Evolutionary conservation across 495 filamentous ascomycete species (phyloP).

Genomic region (Arthonia radiata): DNA sequence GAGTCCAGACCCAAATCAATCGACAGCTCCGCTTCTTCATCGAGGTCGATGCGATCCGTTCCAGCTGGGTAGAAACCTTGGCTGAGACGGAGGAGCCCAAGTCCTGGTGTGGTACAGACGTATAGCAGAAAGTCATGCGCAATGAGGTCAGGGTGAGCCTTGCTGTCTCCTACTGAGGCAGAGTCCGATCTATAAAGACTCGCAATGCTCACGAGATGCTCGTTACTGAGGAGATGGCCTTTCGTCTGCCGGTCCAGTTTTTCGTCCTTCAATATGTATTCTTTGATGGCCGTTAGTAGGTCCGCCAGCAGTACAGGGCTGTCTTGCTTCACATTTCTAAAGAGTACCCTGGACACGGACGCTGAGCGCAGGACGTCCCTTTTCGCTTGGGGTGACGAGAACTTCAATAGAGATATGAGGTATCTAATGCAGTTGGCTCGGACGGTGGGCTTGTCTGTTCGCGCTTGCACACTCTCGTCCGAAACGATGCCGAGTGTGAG

Average conservation of each 20-base stretch:
- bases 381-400: slow-evolving; percentile 43
- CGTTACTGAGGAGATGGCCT: slow-evolving; percentile 41
- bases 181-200: slow-evolving; percentile 33
- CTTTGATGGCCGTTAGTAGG: slow-evolving; percentile 36
- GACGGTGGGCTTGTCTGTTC: slow-evolving; percentile 38
- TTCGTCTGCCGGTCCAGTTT: slow-evolving; percentile 45
- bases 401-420: slow-evolving; percentile 45
- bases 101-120: slow-evolving; percentile 42
- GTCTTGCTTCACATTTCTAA: slow-evolving; percentile 47
- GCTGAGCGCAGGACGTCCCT: slow-evolving; percentile 48
- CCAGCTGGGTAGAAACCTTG: slow-evolving; percentile 52
- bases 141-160: slow-evolving; percentile 24
- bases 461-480: slow-evolving; percentile 24
- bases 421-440: slow-evolving; percentile 52
- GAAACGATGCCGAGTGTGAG: slow-evolving; percentile 22
- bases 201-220: slow-evolving; percentile 43
- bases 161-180: slow-evolving; percentile 15
- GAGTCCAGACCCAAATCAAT: slow-evolving; percentile 49
- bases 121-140: slow-evolving; percentile 47
- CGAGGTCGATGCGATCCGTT: slow-evolving; percentile 17
- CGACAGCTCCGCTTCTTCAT: slow-evolving; percentile 3
- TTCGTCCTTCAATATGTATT: slow-evolving; percentile 41
- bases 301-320: slow-evolving; percentile 42
- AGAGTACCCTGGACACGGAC: slow-evolving; percentile 40
- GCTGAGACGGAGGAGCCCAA: slow-evolving; percentile 42